Evolutionary conservation across 257 asterid genomes (phyloP), one percentile per base, ranked within the genome.

Genomic region (Nicotiana noctiflora): DNA sequence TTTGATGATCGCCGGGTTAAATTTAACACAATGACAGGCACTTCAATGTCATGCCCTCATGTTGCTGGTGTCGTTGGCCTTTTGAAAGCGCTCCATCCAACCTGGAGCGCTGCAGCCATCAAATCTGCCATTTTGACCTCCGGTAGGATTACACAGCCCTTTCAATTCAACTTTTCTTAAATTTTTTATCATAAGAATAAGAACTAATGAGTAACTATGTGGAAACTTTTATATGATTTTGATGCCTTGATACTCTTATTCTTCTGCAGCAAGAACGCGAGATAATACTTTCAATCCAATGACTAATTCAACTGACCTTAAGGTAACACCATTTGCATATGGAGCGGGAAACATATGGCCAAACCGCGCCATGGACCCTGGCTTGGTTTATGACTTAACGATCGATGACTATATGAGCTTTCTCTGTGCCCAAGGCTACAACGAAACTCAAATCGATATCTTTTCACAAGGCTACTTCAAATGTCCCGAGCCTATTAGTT

Each of bases 21-120:
- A 53, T 95, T 89, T 84, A 93, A 92, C 52, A 84, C 90, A 3
- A 90, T 87, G 5, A 93, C 99, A 0, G 99, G 99, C 11, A 95
- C 99, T 70, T 95, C 99, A 66, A 93, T 95, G 99, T 92, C 98
- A 0, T 95, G 99, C 84, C 99, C 99, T 80, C 97, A 93, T 79
- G 82, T 95, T 52, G 85, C 99, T 53, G 99, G 99, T 6, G 81
- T 95, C 10, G 99, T 85, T 8, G 98, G 98, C 79, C 94, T 95
- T 61, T 84, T 95, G 84, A 93, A 91, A 91, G 83, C 95, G 60
- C 89, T 92, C 60, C 86, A 93, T 81, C 99, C 99, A 3, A 80
- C 84, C 49, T 95, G 99, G 99, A 93, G 97, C 84, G 98, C 98
- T 4, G 96, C 99, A 9, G 99, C 97, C 19, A 95, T 95, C 80